Conservation (phyloP, 805 yeast genomes). For the Candida awuae region DNA sequence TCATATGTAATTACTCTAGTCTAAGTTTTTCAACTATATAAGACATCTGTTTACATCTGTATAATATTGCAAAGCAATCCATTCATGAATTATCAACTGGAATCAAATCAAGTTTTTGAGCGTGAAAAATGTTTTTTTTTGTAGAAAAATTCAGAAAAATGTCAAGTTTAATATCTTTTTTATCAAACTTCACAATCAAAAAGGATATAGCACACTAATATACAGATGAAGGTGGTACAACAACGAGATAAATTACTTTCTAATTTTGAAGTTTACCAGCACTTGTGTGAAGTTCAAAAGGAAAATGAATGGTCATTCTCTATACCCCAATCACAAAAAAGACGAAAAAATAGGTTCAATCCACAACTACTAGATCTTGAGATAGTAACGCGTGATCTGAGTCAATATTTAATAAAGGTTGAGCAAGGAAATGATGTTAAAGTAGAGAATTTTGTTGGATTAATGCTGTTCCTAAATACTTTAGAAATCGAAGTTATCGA, state of each 20-base stretch:
- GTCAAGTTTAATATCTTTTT: no score
- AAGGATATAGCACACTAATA: neutral
- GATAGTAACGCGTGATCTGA: slow-evolving; percentile 39
- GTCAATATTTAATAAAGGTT: slow-evolving; percentile 33
- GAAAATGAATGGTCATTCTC: slow-evolving; percentile 41
- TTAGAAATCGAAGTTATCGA: slow-evolving; percentile 73
- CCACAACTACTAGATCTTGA: slow-evolving; percentile 40
- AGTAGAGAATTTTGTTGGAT: slow-evolving; percentile 25
- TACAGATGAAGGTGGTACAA: slow-evolving; percentile 36
- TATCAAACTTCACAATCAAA: no score
- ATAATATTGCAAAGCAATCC: no score
- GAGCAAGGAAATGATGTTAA: slow-evolving; percentile 26
- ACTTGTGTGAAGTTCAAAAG: slow-evolving; percentile 40
- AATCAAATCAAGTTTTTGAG: no score
- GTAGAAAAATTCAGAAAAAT: no score
- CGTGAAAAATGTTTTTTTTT: no score
- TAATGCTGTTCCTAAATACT: slow-evolving; percentile 37
- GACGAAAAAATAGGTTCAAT: slow-evolving; percentile 25
- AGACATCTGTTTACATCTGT: no score
- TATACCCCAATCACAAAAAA: slow-evolving; percentile 15
- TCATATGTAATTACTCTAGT: no score
- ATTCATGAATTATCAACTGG: no score
- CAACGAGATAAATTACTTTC: slow-evolving; percentile 53
- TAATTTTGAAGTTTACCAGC: slow-evolving; percentile 56
- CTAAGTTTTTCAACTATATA: no score